Percentiles rank a stretch among this genome's conserved stretches.
Conservation (phyloP, 208 protist species). For the Trypanosoma congolense region DNA sequence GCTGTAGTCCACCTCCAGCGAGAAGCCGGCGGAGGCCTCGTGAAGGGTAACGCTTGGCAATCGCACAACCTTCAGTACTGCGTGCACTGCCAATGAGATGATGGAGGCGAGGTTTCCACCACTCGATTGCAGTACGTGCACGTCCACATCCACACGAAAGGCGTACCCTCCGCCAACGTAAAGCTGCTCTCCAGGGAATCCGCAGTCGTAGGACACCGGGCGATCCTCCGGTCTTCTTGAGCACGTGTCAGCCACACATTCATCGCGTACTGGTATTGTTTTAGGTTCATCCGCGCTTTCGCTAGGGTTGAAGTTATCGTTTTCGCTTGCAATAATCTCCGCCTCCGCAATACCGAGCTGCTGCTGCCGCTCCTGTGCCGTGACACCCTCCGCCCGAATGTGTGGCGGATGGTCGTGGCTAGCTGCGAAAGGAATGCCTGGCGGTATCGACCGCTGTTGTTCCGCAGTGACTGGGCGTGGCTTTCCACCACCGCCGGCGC, state of each 20-base stretch:
- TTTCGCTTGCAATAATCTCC: constrained; percentile 29
- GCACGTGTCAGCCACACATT: not conserved
- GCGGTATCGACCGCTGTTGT: constrained; percentile 45
- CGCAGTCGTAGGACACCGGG: not conserved
- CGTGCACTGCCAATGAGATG: constrained; percentile 58
- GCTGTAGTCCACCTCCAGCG: constrained; percentile 68
- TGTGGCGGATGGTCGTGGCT: constrained; percentile 43
- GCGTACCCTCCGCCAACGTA: constrained; percentile 74
- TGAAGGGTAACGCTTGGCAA: constrained; percentile 69
- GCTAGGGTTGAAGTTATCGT: constrained; percentile 4
- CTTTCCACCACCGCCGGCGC: constrained; percentile 55
- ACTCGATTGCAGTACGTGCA: constrained; percentile 58
- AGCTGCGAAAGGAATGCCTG: constrained; percentile 54
- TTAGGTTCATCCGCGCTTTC: constrained; percentile 5
- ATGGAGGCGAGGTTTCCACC: constrained; percentile 57
- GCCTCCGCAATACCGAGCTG: constrained; percentile 64
- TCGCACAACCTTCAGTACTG: constrained; percentile 42
- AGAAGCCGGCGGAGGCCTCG: constrained; percentile 37
- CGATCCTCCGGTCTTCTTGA: not conserved
- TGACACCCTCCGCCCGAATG: constrained; percentile 66
- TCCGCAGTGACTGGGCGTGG: constrained; percentile 53
- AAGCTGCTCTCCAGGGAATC: constrained; percentile 54
- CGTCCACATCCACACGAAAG: constrained; percentile 77
- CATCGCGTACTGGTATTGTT: not conserved
- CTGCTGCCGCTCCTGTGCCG: constrained; percentile 38